Evolutionary conservation across 78 protist species (phyloP).

Genomic region (Chrysochromulina tobinii): DNA sequence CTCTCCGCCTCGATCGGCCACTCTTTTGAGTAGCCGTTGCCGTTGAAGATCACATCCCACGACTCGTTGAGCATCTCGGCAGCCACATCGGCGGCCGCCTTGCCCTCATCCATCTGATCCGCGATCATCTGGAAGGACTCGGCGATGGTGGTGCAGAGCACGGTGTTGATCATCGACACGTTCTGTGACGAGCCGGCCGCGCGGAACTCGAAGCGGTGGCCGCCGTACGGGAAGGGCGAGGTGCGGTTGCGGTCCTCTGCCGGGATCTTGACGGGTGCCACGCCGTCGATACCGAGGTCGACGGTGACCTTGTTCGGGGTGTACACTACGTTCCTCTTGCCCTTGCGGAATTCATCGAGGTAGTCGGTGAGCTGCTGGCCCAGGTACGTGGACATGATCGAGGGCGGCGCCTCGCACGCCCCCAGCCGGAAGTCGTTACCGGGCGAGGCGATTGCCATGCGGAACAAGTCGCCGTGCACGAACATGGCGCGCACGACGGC

Average conservation of each 20-base stretch:
- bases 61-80: conserved; percentile 59
- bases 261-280: conserved; percentile 69
- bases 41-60: conserved; percentile 77
- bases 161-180: conserved; percentile 60
- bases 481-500: conserved; percentile 35
- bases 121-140: conserved; percentile 46
- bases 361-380: conserved; percentile 69
- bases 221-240: conserved; percentile 92
- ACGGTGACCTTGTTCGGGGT: conserved; percentile 22
- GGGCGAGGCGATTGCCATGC: conserved; percentile 47
- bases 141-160: conserved; percentile 53
- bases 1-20: conserved; percentile 70
- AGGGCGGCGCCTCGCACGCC: conserved; percentile 95
- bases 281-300: conserved; percentile 65
- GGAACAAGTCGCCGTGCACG: conserved; percentile 71
- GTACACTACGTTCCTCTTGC: conserved; percentile 17
- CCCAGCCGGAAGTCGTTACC: conserved; percentile 94
- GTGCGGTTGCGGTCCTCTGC: conserved; percentile 92
- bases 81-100: conserved; percentile 51
- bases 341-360: background rate
- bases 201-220: conserved; percentile 83
- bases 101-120: conserved; percentile 46
- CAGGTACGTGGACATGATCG: conserved; percentile 88
- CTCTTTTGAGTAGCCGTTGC: conserved; percentile 81
- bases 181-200: conserved; percentile 87